These are phyloP conservation scores for Tricholoma furcatifolium DNA, from an alignment of 768 basidiomycete genomes.

Conservation along the genomic window DNA sequence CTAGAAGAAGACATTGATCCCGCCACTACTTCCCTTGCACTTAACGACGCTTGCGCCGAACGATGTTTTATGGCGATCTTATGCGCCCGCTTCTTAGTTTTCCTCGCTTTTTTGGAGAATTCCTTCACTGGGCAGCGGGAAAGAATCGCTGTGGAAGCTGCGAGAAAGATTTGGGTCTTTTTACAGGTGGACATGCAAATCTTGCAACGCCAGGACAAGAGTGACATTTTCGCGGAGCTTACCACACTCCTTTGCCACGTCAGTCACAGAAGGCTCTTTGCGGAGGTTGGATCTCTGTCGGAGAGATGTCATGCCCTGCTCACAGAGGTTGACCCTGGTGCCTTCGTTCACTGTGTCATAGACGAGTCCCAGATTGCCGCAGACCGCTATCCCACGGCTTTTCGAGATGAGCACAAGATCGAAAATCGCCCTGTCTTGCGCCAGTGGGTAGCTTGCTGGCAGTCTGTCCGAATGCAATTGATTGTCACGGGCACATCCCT, in stretches of 20 bases:
- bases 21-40: background rate
- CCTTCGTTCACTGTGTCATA: background rate
- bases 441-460: background rate
- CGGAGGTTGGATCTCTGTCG: background rate
- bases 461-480: background rate
- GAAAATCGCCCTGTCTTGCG: background rate
- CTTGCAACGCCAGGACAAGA: background rate
- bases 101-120: background rate
- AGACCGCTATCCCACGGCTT: background rate
- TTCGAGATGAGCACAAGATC: background rate
- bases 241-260: background rate
- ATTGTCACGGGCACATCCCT: conserved; percentile 1
- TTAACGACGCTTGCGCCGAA: background rate
- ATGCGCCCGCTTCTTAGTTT: background rate
- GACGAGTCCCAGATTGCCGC: conserved; percentile 1
- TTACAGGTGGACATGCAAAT: background rate
- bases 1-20: background rate
- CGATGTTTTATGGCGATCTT: background rate
- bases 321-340: background rate
- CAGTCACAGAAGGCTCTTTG: background rate
- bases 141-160: background rate
- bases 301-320: background rate
- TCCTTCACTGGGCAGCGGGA: background rate
- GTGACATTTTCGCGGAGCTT: background rate
- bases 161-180: conserved; percentile 1